Conservation (phyloP, 1,284 basidiomycete species). For the Cutaneotrichosporon cavernicola region DNA sequence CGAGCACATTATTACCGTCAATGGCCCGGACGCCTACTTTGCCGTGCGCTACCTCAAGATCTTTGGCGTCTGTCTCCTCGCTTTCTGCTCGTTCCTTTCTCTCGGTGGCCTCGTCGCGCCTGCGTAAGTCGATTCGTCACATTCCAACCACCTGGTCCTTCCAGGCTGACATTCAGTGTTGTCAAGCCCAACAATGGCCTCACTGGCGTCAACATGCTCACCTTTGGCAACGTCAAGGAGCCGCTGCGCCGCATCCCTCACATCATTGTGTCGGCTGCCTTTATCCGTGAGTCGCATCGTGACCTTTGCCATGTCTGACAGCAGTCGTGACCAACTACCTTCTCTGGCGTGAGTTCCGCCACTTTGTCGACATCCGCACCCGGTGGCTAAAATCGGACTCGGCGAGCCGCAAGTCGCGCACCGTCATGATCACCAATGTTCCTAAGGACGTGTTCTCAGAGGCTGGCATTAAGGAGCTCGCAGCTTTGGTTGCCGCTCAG, state of each 20-base stretch:
- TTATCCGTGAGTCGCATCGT: slow-evolving; percentile 63
- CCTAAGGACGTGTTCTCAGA: slow-evolving; percentile 69
- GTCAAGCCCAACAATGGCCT: slow-evolving; percentile 53
- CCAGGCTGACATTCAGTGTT: slow-evolving; percentile 6
- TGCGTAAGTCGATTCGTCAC: neutral
- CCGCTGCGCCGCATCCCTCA: slow-evolving; percentile 71
- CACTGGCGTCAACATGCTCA: slow-evolving; percentile 70
- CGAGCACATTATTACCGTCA: slow-evolving; percentile 57
- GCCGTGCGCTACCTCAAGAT: slow-evolving; percentile 70
- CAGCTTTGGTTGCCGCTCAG: slow-evolving; percentile 37
- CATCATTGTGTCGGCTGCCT: slow-evolving; percentile 67
- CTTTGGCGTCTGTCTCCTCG: slow-evolving; percentile 63
- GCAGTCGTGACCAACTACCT: slow-evolving; percentile 80
- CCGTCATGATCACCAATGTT: slow-evolving; percentile 84
- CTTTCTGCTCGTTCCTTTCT: slow-evolving; percentile 67
- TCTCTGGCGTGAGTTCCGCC: slow-evolving; percentile 73
- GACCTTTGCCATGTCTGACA: neutral
- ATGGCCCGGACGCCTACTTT: slow-evolving; percentile 92
- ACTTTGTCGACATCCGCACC: slow-evolving; percentile 79
- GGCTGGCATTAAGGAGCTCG: slow-evolving; percentile 59
- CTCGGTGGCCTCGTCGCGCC: neutral
- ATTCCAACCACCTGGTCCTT: neutral
- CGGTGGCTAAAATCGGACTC: slow-evolving; percentile 79
- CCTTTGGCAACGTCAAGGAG: slow-evolving; percentile 73
- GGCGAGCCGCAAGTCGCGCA: slow-evolving; percentile 74